These are phyloP conservation scores for Entomortierella beljakovae DNA, from an alignment of 192 early-diverging fungal genomes.

Conservation along the genomic window DNA sequence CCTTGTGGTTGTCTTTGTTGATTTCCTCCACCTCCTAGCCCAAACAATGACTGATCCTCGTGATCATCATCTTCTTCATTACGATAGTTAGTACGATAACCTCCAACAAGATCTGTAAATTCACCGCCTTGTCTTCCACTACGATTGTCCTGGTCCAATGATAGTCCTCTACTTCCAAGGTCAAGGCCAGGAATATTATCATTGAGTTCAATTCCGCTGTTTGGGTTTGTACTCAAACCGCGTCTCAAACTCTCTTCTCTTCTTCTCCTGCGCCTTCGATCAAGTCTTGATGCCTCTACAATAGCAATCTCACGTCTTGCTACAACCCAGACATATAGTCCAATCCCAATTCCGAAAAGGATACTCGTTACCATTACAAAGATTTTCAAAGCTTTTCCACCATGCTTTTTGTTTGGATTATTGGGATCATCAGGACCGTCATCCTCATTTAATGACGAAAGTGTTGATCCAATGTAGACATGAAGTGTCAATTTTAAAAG, in stretches of 20 bases:
- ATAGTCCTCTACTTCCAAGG: not conserved
- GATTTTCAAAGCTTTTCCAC: slow-evolving; percentile 35
- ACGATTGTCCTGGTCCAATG: not conserved
- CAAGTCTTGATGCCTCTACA: slow-evolving; percentile 16
- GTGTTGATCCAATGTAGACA: slow-evolving; percentile 70
- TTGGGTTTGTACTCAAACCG: not conserved
- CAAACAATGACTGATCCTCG: slow-evolving; percentile 35
- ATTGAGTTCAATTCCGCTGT: slow-evolving; percentile 8
- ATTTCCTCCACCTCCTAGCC: not conserved
- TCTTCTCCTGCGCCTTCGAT: slow-evolving; percentile 29
- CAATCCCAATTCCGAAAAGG: slow-evolving; percentile 58
- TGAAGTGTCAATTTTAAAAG: slow-evolving; percentile 68
- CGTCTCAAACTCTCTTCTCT: slow-evolving; percentile 8
- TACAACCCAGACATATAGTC: slow-evolving; percentile 61
- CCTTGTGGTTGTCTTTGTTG: not conserved
- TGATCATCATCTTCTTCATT: slow-evolving; percentile 54
- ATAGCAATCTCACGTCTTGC: slow-evolving; percentile 56
- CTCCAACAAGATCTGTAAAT: not conserved
- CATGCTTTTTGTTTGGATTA: slow-evolving; percentile 4
- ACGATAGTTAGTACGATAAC: slow-evolving; percentile 7
- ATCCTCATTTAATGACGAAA: slow-evolving; percentile 59
- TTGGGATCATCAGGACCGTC: slow-evolving; percentile 31
- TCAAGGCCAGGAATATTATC: slow-evolving; percentile 19
- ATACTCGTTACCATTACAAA: slow-evolving; percentile 29
- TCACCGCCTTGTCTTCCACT: not conserved